These are phyloP conservation scores for Lojkania enalia DNA, from an alignment of 2,329 filamentous ascomycete species.

Conservation along the genomic window DNA sequence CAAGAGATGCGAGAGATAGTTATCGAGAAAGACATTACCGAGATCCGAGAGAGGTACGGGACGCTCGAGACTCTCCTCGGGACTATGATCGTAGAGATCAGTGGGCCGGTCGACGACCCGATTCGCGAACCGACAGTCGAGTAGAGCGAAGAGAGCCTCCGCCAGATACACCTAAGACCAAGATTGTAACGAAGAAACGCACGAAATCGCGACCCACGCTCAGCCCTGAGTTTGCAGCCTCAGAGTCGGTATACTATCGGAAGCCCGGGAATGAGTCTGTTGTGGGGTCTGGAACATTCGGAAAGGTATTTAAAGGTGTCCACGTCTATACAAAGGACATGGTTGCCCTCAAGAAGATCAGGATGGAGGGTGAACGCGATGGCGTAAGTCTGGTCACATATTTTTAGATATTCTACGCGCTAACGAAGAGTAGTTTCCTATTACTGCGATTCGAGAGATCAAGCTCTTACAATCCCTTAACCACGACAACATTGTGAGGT, in stretches of 20 bases:
- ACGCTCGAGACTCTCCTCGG: constrained; percentile 15
- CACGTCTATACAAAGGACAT: constrained; percentile 87
- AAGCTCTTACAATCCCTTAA: constrained; percentile 86
- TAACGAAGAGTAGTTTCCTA: constrained; percentile 64
- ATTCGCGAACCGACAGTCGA: constrained; percentile 42
- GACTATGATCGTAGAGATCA: constrained; percentile 32
- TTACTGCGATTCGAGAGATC: constrained; percentile 88
- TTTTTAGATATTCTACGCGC: too few species aligned
- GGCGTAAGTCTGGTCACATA: too few species aligned
- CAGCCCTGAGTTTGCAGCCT: constrained; percentile 70
- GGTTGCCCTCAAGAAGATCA: constrained; percentile 86
- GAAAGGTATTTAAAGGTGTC: constrained; percentile 91
- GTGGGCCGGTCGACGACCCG: constrained; percentile 31
- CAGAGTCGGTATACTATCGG: constrained; percentile 89
- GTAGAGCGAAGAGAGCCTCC: constrained; percentile 42
- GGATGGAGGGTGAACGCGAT: constrained; percentile 91
- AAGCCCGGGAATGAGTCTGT: constrained; percentile 98
- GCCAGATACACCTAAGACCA: constrained; percentile 51
- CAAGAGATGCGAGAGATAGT: constrained; percentile 1
- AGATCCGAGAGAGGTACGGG: constrained; percentile 26
- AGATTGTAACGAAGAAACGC: constrained; percentile 68
- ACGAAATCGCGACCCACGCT: constrained; percentile 73
- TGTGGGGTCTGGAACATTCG: constrained; percentile 92
- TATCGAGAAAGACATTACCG: constrained; percentile 7
- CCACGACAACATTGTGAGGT: constrained; percentile 78